These are phyloP conservation scores for Amanita muscaria DNA, from an alignment of 768 basidiomycete genomes.

Conservation along the genomic window DNA sequence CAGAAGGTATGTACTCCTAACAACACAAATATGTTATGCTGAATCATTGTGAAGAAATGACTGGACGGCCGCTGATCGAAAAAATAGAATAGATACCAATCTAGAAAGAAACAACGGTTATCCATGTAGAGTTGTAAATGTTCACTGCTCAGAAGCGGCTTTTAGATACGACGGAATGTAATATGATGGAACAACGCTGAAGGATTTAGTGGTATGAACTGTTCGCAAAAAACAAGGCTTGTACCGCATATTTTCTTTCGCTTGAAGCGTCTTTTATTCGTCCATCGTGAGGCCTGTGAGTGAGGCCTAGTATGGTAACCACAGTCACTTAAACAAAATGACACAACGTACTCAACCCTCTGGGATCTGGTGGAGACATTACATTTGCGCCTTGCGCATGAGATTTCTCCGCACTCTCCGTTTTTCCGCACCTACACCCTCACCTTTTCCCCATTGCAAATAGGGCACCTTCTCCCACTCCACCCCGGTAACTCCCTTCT, in stretches of 20 bases:
- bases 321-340: too few species aligned
- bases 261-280: too few species aligned
- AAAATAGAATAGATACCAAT: slow-evolving; percentile 4
- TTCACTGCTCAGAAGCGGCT: too few species aligned
- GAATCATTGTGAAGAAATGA: slow-evolving; percentile 37
- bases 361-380: slow-evolving; percentile 8
- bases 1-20: slow-evolving; percentile 39
- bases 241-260: too few species aligned
- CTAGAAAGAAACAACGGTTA: neutral
- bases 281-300: too few species aligned
- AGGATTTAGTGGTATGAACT: too few species aligned
- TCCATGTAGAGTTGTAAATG: too few species aligned
- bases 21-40: neutral
- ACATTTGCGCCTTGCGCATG: slow-evolving; percentile 76
- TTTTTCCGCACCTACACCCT: slow-evolving; percentile 64
- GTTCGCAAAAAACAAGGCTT: too few species aligned
- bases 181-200: too few species aligned
- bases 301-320: too few species aligned
- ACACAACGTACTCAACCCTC: too few species aligned
- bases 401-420: slow-evolving; percentile 75
- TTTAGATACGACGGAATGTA: too few species aligned
- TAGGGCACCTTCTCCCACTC: slow-evolving; percentile 59
- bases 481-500: slow-evolving; percentile 35
- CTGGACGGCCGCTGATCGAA: slow-evolving; percentile 45
- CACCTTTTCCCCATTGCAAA: slow-evolving; percentile 66